phyloP scores from a whole-genome alignment of 768 basidiomycete genomes.

The Naganishia onofrii region DNA sequence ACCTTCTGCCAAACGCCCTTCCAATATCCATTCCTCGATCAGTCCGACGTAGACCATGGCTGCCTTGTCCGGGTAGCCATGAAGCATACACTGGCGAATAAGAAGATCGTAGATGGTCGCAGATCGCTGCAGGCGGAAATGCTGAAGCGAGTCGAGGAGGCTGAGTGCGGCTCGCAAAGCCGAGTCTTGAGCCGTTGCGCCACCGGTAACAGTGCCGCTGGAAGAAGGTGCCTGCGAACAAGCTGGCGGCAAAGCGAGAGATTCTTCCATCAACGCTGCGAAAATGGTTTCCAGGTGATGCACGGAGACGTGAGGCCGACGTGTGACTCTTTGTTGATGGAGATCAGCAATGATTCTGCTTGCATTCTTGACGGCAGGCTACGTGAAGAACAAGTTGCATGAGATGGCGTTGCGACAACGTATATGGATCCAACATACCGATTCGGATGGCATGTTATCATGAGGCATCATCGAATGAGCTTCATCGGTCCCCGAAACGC shows the following conservation, averaged over 20 bases:
- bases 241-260: neutral
- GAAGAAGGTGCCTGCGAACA: neutral
- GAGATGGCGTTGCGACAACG: neutral
- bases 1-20: conserved; percentile 48
- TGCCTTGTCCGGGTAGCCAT: conserved; percentile 40
- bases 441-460: neutral
- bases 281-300: conserved; percentile 12
- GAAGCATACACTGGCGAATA: conserved; percentile 37
- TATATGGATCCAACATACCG: neutral
- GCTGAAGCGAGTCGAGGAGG: conserved; percentile 33
- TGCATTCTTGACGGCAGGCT: neutral
- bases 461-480: no score
- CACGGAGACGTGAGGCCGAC: conserved; percentile 8
- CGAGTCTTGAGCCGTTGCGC: neutral
- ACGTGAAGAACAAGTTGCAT: neutral
- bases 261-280: conserved; percentile 20
- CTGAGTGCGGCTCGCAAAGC: neutral
- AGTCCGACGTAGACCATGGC: conserved; percentile 49
- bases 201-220: neutral
- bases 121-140: conserved; percentile 38
- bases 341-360: neutral
- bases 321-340: neutral
- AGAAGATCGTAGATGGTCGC: conserved; percentile 36
- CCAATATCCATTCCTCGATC: conserved; percentile 52
- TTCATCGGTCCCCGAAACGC: no score